Conservation (phyloP, 129 eudicot species). For the Tanacetum coccineum region DNA sequence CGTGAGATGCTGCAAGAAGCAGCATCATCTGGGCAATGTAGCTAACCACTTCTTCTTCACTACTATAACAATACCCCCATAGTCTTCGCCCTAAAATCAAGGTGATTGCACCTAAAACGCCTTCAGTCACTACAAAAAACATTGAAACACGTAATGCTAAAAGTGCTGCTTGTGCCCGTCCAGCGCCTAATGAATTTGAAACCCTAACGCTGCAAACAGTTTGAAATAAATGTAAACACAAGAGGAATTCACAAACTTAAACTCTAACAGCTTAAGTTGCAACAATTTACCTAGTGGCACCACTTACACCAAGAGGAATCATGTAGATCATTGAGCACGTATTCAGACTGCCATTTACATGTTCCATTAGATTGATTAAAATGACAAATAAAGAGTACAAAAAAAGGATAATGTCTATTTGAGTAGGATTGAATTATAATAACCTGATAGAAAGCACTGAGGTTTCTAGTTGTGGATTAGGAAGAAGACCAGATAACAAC, state of each 20-base stretch:
- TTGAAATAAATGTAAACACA: neutral
- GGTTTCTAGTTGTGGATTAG: constrained; percentile 68
- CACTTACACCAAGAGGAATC: constrained; percentile 37
- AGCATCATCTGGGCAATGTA: constrained; percentile 38
- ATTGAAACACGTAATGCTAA: constrained; percentile 19
- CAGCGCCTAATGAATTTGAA: constrained; percentile 45
- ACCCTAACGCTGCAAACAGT: constrained; percentile 29
- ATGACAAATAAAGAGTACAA: neutral
- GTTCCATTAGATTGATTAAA: neutral
- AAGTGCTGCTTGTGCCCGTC: constrained; percentile 10
- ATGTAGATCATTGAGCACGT: constrained; percentile 52
- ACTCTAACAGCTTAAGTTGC: neutral
- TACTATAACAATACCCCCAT: constrained; percentile 48
- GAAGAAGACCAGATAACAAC: constrained; percentile 68
- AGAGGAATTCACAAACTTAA: no score
- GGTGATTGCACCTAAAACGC: constrained; percentile 9
- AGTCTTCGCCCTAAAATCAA: constrained; percentile 34
- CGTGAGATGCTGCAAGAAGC: constrained; percentile 29
- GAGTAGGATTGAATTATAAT: neutral
- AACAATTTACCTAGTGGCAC: constrained; percentile 48
- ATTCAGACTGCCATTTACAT: constrained; percentile 43
- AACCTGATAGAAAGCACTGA: constrained; percentile 73
- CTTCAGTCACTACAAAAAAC: neutral
- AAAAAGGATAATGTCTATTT: neutral
- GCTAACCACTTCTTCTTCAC: constrained; percentile 34